Percentiles rank a stretch among this genome's conserved stretches.
These are phyloP conservation scores for Glarea lozoyensis DNA, from an alignment of 495 filamentous ascomycete species.

Conservation along the genomic window DNA sequence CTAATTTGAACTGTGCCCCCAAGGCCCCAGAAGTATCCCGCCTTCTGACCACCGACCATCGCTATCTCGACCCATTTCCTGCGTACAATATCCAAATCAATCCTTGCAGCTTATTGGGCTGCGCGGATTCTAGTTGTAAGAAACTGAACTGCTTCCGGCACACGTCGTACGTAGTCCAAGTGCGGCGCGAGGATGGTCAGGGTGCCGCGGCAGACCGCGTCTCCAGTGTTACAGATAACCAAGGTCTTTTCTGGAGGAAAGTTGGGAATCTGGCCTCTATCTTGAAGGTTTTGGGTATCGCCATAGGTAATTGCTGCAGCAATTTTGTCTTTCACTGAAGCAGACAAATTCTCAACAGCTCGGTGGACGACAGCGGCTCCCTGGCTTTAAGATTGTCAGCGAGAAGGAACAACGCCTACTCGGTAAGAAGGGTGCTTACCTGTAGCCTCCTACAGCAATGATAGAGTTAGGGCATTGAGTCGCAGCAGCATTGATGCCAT, in stretches of 20 bases:
- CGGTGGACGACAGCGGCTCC: constrained; percentile 44
- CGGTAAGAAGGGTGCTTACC: background rate
- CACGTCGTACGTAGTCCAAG: constrained; percentile 30
- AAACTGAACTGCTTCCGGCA: constrained; percentile 24
- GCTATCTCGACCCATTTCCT: no score
- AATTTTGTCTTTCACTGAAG: constrained; percentile 33
- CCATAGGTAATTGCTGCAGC: constrained; percentile 44
- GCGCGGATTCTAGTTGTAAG: background rate
- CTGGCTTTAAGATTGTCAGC: constrained; percentile 35
- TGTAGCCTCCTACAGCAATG: background rate
- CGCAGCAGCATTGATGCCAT: background rate
- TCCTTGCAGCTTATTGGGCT: background rate
- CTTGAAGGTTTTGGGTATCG: constrained; percentile 46
- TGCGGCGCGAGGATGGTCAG: constrained; percentile 37
- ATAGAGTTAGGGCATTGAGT: background rate
- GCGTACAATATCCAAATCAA: no score
- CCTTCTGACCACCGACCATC: no score
- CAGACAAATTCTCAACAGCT: constrained; percentile 32
- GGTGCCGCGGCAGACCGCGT: constrained; percentile 40
- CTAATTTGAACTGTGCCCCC: no score
- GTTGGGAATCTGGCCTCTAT: constrained; percentile 34
- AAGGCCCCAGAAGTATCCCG: no score
- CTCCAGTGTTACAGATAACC: constrained; percentile 41
- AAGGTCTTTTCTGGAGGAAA: constrained; percentile 34
- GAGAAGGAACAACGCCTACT: constrained; percentile 9